These are phyloP conservation scores for Trametes sanguinea DNA, from an alignment of 768 basidiomycete species.

Conservation along the genomic window DNA sequence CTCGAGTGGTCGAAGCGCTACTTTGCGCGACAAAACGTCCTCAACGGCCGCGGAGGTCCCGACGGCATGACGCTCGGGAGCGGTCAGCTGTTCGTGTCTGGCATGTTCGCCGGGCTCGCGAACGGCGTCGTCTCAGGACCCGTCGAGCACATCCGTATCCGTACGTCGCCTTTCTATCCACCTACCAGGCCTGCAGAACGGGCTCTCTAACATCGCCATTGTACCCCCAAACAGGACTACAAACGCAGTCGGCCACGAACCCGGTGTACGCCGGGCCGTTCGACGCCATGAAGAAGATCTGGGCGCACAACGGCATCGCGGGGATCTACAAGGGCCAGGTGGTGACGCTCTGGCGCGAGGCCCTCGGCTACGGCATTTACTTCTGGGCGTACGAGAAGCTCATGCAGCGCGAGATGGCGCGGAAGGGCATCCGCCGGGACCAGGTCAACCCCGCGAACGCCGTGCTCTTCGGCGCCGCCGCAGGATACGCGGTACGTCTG, in stretches of 20 bases:
- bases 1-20: slow-evolving; percentile 83
- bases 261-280: slow-evolving; percentile 79
- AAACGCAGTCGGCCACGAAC: slow-evolving; percentile 84
- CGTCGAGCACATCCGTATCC: slow-evolving; percentile 96
- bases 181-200: neutral
- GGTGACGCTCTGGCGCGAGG: slow-evolving; percentile 84
- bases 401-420: slow-evolving; percentile 81
- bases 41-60: slow-evolving; percentile 59
- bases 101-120: slow-evolving; percentile 83
- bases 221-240: slow-evolving; percentile 58
- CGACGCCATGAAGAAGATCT: slow-evolving; percentile 88
- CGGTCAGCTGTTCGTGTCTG: slow-evolving; percentile 72
- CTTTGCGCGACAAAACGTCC: slow-evolving; percentile 66
- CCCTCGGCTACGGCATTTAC: slow-evolving; percentile 81
- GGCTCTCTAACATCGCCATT: neutral
- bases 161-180: slow-evolving; percentile 39
- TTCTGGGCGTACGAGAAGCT: slow-evolving; percentile 93
- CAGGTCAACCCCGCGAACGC: slow-evolving; percentile 78
- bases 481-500: slow-evolving; percentile 81
- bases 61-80: slow-evolving; percentile 61
- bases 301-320: slow-evolving; percentile 66
- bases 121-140: slow-evolving; percentile 95
- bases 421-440: slow-evolving; percentile 68
- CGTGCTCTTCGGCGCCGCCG: slow-evolving; percentile 85
- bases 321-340: slow-evolving; percentile 94